A percentile compares a stretch with the other conserved stretches of the same genome.
phyloP scores from a whole-genome alignment of 164 flowering plant species.

The Berberis vulgaris region DNA sequence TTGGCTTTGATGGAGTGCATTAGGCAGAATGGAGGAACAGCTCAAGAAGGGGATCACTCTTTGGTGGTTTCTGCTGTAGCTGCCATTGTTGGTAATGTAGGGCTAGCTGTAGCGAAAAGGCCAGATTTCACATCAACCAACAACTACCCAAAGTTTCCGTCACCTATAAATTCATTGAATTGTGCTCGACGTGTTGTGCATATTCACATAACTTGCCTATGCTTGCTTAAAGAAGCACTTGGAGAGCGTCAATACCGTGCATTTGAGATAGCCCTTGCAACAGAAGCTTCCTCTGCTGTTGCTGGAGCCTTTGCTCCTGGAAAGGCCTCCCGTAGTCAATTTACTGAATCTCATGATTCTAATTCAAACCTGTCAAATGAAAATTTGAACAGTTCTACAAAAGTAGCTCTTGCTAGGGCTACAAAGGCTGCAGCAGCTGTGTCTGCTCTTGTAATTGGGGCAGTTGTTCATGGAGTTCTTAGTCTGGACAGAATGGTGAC shows the following conservation, averaged over 20 bases:
- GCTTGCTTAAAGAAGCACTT: constrained; percentile 84
- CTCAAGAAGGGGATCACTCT: constrained; percentile 90
- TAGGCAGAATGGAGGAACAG: constrained; percentile 87
- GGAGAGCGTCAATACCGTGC: constrained; percentile 92
- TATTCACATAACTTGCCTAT: constrained; percentile 62
- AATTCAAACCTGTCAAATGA: constrained; percentile 47
- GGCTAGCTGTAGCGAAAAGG: constrained; percentile 48
- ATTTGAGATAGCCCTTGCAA: constrained; percentile 91
- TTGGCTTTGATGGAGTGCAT: constrained; percentile 61
- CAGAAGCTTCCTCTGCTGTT: constrained; percentile 75
- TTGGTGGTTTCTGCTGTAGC: constrained; percentile 85
- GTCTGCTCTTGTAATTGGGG: constrained; percentile 80
- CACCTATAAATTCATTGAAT: constrained; percentile 32
- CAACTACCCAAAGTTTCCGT: constrained; percentile 34
- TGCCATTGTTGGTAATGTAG: constrained; percentile 78
- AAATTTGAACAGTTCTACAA: constrained; percentile 33
- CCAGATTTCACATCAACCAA: constrained; percentile 49
- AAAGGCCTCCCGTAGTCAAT: constrained; percentile 66
- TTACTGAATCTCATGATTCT: constrained; percentile 65
- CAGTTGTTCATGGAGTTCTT: constrained; percentile 70
- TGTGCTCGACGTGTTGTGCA: constrained; percentile 57
- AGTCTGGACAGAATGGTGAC: constrained; percentile 87
- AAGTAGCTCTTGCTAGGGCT: constrained; percentile 40
- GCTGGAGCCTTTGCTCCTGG: constrained; percentile 54
- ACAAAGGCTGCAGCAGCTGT: constrained; percentile 67